Base-by-base conservation (phyloP, 768 basidiomycete genomes). In the Cystobasidium tubakii region DNA sequence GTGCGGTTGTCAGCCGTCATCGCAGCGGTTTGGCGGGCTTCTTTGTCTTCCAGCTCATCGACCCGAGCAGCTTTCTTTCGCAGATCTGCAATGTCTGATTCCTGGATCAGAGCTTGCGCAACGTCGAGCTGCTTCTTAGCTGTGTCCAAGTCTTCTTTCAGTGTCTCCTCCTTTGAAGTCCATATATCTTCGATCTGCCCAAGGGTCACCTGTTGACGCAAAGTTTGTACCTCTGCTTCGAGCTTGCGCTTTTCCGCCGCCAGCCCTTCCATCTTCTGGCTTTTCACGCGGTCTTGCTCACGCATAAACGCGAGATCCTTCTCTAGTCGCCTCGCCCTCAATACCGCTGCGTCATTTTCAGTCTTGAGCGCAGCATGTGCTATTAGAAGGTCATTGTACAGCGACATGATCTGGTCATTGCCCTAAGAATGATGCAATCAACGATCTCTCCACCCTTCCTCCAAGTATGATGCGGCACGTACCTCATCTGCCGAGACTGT, bases 181-280 rank as follows among this genome's bases (percentile, higher is more conserved):
- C 33, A 31, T 31, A 71, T 21, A 33, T 33, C 13, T 25, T 55
- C 25, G 44, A 71, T 54, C 39, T 71, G 69, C 25, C 69, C 69
- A 12, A 33, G 34, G 10, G 33, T 46, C 1, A 71, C 31, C 29
- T 36, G 44, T 29, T 71, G 53, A 19, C 27, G 29, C 54, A 71
- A 29, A 10, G 19, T 9, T 39, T 33, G 19, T n/a, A 31, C 10
- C 39, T 71, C 69, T 9, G 54, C 69, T 27, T 55, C 44, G 1
- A 71, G 50, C 17, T 55, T 29, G 54, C 25, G 25, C 33, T 36
- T 71, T 3, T 71, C 66, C 25, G 29, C 27, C 10, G 12, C 42
- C 15, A 44, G 25, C 2, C 7, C 15, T 31, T 44, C 66, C 43
- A 54, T 36, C n/a, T 67, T 54, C 31, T 67, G 7, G 7, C 36